phyloP scores from a whole-genome alignment of 805 yeast genomes.

The Starmerella bacillaris region DNA sequence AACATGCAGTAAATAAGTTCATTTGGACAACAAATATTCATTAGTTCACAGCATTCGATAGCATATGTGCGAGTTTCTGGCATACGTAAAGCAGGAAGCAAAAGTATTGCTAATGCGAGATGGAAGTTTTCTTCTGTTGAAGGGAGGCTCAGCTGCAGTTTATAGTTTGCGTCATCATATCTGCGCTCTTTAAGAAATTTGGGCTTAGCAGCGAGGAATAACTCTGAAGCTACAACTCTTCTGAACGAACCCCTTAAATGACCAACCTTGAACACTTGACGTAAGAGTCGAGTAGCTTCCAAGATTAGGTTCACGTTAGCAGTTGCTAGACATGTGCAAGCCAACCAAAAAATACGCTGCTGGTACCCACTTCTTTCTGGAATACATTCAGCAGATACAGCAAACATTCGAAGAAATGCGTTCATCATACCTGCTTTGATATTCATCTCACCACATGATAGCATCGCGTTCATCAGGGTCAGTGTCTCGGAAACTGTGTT shows the following conservation, averaged over 20 bases:
- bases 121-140: conserved; percentile 7
- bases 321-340: conserved; percentile 5
- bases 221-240: not conserved
- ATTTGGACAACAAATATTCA: conserved; percentile 4
- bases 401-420: conserved; percentile 6
- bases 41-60: conserved; percentile 7
- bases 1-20: conserved; percentile 4
- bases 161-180: not conserved
- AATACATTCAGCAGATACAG: conserved; percentile 7
- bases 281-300: conserved; percentile 2
- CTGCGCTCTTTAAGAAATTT: not conserved
- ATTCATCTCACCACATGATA: not conserved
- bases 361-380: conserved; percentile 6
- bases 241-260: conserved; percentile 9
- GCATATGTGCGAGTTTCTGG: not conserved
- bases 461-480: not conserved
- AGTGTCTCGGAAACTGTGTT: conserved; percentile 1
- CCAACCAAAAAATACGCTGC: conserved; percentile 8
- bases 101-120: conserved; percentile 3
- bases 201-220: conserved; percentile 4
- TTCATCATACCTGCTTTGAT: not conserved
- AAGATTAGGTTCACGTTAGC: not conserved
- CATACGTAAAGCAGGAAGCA: conserved; percentile 1
- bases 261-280: conserved; percentile 5
- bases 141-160: conserved; percentile 3